These are phyloP conservation scores for Pythium folliculosum DNA, from an alignment of 352 stramenopile genomes.

Conservation along the genomic window DNA sequence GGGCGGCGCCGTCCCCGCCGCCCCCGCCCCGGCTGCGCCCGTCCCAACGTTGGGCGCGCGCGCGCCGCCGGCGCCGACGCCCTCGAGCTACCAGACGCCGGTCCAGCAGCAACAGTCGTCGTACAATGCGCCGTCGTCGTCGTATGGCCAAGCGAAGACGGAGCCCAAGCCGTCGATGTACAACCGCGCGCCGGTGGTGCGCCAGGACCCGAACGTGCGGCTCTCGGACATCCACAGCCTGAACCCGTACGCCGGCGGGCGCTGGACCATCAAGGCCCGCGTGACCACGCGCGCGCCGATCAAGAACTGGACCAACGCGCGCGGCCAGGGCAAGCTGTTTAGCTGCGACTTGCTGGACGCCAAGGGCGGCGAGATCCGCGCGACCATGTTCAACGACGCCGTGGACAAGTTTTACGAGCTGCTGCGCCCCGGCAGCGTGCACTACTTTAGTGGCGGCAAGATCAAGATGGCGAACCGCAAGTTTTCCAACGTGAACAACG, in stretches of 20 bases:
- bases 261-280: constrained; percentile 97
- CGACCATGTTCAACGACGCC: constrained; percentile 99
- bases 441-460: constrained; percentile 94
- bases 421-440: constrained; percentile 88
- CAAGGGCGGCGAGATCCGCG: constrained; percentile 95
- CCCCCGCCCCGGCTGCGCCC: constrained; percentile 23
- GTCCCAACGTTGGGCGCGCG: constrained; percentile 8
- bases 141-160: constrained; percentile 31
- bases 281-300: constrained; percentile 93
- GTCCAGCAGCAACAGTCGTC: constrained; percentile 27
- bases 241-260: constrained; percentile 93
- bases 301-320: constrained; percentile 95
- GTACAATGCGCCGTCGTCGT: constrained; percentile 26
- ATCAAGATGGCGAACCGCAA: constrained; percentile 98
- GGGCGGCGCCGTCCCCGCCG: constrained; percentile 24
- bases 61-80: not conserved
- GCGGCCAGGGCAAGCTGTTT: constrained; percentile 96
- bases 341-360: constrained; percentile 95
- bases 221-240: constrained; percentile 87
- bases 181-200: constrained; percentile 80
- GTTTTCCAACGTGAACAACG: constrained; percentile 96
- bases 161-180: constrained; percentile 37
- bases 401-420: constrained; percentile 97
- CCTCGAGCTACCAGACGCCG: constrained; percentile 21
- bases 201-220: constrained; percentile 80